Base-by-base conservation (phyloP, 257 asterid species). In the Craterostigma plantagineum region DNA sequence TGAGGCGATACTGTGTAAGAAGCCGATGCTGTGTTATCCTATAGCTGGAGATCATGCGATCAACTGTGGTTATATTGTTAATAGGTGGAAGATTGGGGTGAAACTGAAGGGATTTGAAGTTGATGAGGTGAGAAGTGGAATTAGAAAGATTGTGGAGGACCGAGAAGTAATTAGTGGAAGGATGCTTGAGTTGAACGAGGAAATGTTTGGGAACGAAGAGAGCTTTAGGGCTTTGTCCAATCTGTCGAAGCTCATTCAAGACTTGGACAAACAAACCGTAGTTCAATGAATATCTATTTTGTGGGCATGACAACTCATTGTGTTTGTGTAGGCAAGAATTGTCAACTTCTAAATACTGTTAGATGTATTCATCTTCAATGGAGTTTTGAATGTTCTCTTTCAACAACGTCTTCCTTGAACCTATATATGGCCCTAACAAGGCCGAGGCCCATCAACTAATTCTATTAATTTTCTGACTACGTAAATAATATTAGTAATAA, bases 11-110 rank as follows among this genome's bases (percentile, higher is more conserved):
- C 73, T 63, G 1, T 76, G 73, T 42, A 65, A 41, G 66, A 76
- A 67, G 18, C 66, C 67, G 0, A 49, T 83, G 9, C 30, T 83
- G 54, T 83, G 95, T 43, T 76, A 66, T 33, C 93, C 95, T 0
- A 60, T 76, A 10, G 95, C 92, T 0, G 93, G 93, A 0, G 95
- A 83, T 52, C 95, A 79, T 10, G 63, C 62, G 41, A 18, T 76
- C 16, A 83, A 79, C 0, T 73, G 81, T 18, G 64, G 40, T 0
- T 73, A 71, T 14, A 67, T 79, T 6, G 81, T 79, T 10, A 42
- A 65, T 4, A 45, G 11, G 3, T 79, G 95, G 93, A 41, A 49
- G 11, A 51, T 76, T 4, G 93, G 93, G 0, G 48, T 66, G 4
- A 73, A 33, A 40, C 48, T 83, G 1, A 44, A 59, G 0, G 76